These are phyloP conservation scores for Zoysia matrella DNA, from an alignment of 202 grass and related monocot genomes.

Conservation along the genomic window DNA sequence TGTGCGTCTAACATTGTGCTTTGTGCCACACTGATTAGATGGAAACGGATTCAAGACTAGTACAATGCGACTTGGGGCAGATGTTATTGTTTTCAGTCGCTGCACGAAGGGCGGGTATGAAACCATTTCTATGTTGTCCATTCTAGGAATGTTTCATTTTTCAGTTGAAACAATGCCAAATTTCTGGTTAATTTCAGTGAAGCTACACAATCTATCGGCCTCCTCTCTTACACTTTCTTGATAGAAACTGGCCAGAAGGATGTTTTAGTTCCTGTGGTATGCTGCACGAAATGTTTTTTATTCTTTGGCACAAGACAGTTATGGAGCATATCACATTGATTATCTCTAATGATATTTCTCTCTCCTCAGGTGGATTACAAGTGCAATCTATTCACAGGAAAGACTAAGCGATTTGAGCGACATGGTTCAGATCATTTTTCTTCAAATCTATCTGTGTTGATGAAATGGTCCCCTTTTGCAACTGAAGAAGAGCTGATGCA, in stretches of 20 bases:
- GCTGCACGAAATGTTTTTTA: neutral
- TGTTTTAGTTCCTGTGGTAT: constrained; percentile 78
- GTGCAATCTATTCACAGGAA: constrained; percentile 58
- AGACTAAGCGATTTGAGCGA: constrained; percentile 44
- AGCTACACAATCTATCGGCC: constrained; percentile 80
- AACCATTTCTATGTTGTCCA: constrained; percentile 3
- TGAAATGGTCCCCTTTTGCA: constrained; percentile 83
- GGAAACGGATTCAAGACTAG: constrained; percentile 97
- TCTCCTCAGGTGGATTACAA: constrained; percentile 81
- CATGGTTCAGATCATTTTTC: constrained; percentile 56
- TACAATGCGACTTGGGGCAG: constrained; percentile 85
- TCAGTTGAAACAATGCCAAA: constrained; percentile 3
- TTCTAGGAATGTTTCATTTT: neutral
- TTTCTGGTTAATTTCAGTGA: constrained; percentile 40
- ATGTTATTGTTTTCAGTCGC: constrained; percentile 81
- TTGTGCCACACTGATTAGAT: constrained; percentile 48
- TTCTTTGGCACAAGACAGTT: neutral
- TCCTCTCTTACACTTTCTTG: constrained; percentile 88
- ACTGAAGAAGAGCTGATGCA: constrained; percentile 70
- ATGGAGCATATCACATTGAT: neutral
- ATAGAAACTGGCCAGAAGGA: constrained; percentile 61
- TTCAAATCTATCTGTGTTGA: constrained; percentile 70
- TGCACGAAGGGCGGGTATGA: constrained; percentile 63
- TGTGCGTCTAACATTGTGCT: neutral
- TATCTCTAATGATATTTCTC: constrained; percentile 3